Evolutionary conservation across 441 rosid genomes (phyloP).

Genomic region (Rhodomyrtus psidioides): DNA sequence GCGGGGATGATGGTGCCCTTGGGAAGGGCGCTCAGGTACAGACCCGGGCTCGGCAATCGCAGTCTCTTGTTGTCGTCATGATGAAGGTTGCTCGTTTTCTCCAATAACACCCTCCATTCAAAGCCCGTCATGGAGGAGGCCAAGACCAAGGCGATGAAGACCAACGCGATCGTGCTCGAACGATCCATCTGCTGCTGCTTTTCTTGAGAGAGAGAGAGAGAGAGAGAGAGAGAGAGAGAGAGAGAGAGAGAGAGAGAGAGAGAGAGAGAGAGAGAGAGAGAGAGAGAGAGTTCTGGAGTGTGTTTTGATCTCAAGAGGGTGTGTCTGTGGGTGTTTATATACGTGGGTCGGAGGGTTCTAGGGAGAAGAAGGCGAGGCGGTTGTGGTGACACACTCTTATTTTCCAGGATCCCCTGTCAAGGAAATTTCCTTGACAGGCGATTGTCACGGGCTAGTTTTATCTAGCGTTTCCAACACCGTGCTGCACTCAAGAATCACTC

Average conservation of each 20-base stretch:
- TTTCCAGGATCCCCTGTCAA: no score
- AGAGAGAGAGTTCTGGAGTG: not conserved
- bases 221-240: no score
- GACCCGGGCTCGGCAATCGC: slow-evolving; percentile 26
- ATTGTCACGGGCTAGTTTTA: no score
- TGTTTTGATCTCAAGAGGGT: not conserved
- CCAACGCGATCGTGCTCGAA: not conserved
- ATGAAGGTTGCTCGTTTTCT: not conserved
- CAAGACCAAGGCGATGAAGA: slow-evolving; percentile 15
- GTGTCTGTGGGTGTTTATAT: not conserved
- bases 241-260: no score
- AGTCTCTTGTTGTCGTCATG: not conserved
- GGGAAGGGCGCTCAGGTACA: slow-evolving; percentile 40
- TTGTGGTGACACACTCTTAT: not conserved
- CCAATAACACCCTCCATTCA: slow-evolving; percentile 40
- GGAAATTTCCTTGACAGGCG: no score
- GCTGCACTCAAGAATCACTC: no score
- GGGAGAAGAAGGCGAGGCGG: not conserved
- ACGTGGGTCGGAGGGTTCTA: not conserved
- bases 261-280: no score
- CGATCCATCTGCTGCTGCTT: slow-evolving; percentile 25
- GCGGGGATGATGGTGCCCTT: slow-evolving; percentile 47
- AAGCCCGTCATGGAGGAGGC: slow-evolving; percentile 8
- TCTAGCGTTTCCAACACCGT: no score
- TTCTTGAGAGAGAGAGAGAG: no score